A percentile compares a stretch with the other conserved stretches of the same genome.
These are phyloP conservation scores for Akanthomyces lecanii DNA, from an alignment of 2,329 filamentous ascomycete species.

Conservation along the genomic window DNA sequence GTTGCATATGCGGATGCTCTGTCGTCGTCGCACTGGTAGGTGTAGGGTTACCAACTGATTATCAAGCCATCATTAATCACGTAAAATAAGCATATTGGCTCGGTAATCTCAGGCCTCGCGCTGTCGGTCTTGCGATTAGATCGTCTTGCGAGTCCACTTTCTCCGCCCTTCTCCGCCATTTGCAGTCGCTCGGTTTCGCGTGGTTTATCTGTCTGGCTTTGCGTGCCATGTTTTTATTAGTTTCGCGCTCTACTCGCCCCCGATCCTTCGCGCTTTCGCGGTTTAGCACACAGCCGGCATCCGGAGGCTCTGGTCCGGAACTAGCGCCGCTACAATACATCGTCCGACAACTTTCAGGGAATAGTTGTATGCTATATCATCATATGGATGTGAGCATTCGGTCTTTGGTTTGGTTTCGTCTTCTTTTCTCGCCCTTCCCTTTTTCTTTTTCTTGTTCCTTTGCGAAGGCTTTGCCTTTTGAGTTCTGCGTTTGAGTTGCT, in stretches of 20 bases:
- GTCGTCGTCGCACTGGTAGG: too few relatives aligned
- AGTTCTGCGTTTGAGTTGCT: too few relatives aligned
- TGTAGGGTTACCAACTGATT: neutral
- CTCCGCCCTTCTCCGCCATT: neutral
- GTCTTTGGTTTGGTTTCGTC: too few relatives aligned
- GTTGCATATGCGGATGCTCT: too few relatives aligned
- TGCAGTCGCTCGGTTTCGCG: neutral
- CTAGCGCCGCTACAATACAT: too few relatives aligned
- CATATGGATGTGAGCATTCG: too few relatives aligned
- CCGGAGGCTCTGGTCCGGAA: neutral
- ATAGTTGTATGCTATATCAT: too few relatives aligned
- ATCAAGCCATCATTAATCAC: neutral
- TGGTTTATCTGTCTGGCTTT: neutral
- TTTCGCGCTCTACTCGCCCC: neutral
- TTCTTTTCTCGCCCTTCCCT: too few relatives aligned
- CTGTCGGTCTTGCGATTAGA: neutral
- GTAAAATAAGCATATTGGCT: neutral
- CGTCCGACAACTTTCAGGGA: too few relatives aligned
- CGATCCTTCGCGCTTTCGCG: neutral
- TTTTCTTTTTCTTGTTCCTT: too few relatives aligned
- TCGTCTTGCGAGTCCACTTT: neutral
- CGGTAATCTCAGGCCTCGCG: neutral
- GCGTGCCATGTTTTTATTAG: neutral
- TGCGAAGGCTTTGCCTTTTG: too few relatives aligned
- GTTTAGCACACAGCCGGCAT: neutral